phyloP scores from a whole-genome alignment of 1,284 basidiomycete species.

The Heterobasidion occidentale region DNA sequence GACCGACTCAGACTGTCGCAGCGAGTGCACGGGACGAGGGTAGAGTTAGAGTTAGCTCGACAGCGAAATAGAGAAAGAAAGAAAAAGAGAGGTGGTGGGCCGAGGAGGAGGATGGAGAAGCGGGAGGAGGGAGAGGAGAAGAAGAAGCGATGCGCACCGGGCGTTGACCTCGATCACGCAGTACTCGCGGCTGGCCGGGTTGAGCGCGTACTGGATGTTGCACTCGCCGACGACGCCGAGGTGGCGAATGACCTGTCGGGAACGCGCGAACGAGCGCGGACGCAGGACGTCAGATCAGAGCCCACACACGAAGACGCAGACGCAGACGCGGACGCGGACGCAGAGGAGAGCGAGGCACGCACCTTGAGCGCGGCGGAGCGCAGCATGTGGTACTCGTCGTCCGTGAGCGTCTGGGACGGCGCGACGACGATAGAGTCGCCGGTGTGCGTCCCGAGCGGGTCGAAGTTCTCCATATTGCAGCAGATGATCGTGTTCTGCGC shows the following conservation, averaged over 20 bases:
- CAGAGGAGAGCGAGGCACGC: too few relatives aligned
- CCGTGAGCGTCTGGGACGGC: slow-evolving; percentile 95
- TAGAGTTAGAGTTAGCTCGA: too few relatives aligned
- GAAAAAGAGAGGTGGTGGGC: too few relatives aligned
- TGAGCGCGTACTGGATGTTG: slow-evolving; percentile 98
- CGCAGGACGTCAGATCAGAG: slow-evolving; percentile 62
- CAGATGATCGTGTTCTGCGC: slow-evolving; percentile 86
- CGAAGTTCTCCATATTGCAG: slow-evolving; percentile 99
- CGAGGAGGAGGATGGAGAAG: too few relatives aligned
- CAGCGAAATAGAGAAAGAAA: too few relatives aligned
- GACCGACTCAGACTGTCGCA: slow-evolving; percentile 48
- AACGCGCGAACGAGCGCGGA: not conserved
- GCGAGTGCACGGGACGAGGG: not conserved
- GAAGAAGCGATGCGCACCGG: slow-evolving; percentile 41
- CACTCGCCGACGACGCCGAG: slow-evolving; percentile 98
- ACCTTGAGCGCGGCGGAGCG: slow-evolving; percentile 97
- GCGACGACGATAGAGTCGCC: slow-evolving; percentile 99
- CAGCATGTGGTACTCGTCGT: slow-evolving; percentile 99
- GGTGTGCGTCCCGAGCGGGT: slow-evolving; percentile 98
- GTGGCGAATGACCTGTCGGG: slow-evolving; percentile 60
- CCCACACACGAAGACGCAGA: not conserved
- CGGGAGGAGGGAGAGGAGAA: too few relatives aligned
- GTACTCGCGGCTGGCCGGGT: slow-evolving; percentile 90
- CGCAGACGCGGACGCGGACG: too few relatives aligned
- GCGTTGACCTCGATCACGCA: slow-evolving; percentile 99